Evolutionary conservation across 352 stramenopile species (phyloP).

Genomic region (Phytophthora multivora): DNA sequence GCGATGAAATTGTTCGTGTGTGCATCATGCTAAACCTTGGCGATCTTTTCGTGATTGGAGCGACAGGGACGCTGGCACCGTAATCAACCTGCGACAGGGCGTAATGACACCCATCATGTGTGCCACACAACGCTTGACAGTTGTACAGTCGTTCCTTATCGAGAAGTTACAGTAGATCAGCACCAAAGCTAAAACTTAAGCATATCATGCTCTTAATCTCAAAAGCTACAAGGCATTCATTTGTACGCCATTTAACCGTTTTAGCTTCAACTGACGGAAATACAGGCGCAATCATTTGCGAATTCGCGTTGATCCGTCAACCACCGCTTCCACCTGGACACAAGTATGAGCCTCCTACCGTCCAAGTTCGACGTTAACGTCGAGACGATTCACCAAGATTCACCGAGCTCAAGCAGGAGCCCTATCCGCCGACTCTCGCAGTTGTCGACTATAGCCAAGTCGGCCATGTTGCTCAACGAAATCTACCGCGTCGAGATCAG

Average conservation of each 20-base stretch:
- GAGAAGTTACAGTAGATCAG: conserved; percentile 10
- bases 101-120: conserved; percentile 11
- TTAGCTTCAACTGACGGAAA: conserved; percentile 14
- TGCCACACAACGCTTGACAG: neutral
- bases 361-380: conserved; percentile 18
- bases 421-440: conserved; percentile 36
- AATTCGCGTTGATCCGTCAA: conserved; percentile 11
- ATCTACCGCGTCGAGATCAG: conserved; percentile 56
- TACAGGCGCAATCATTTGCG: conserved; percentile 4
- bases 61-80: conserved; percentile 1
- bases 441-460: conserved; percentile 54
- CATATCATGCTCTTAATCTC: neutral
- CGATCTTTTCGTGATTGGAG: conserved; percentile 1
- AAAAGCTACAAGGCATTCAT: no score
- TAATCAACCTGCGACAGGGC: conserved; percentile 15
- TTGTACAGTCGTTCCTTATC: neutral
- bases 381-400: neutral
- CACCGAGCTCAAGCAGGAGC: conserved; percentile 5
- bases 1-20: neutral
- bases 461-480: conserved; percentile 63
- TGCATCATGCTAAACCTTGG: neutral
- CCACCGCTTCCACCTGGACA: neutral
- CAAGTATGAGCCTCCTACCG: neutral
- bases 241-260: neutral
- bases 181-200: neutral